Evolutionary conservation across 441 rosid genomes (phyloP), one percentile per base, ranked within the genome.

Genomic region (Pelargonium australe): DNA sequence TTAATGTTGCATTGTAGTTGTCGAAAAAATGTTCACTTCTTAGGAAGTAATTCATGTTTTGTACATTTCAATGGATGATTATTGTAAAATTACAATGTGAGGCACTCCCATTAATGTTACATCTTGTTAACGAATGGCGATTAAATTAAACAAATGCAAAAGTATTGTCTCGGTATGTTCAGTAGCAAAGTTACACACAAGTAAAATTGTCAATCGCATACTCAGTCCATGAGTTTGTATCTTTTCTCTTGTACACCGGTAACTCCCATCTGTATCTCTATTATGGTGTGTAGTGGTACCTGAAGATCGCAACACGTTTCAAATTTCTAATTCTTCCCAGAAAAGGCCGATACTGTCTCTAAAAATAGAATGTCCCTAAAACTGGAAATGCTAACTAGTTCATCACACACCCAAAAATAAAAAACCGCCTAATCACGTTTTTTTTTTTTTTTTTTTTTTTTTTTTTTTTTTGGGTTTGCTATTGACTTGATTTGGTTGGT

Each of bases 221-320:
- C 9, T 53, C 60, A 53, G 23, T 53, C 60, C 60, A 53, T 53
- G 20, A 53, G 60, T 53, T 53, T 53, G 60, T 53, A 53, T 53
- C 60, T 53, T 53, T 53, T 53, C 60, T 53, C 60, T 7, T 53
- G 60, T 2, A 53, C 60, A 5, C 60, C 60, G 1, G 60, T 53
- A 16, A 53, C 60, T 53, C 60, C 60, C 60, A 53, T 53, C 60
- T 53, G 60, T 53, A 53, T 53, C 60, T 53, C 60, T 53, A 53
- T 53, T 14, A 53, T 53, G 3, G 60, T 53, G 23, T 53, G 60
- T 53, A 53, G n/a, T 53, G 60, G 60, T 3, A 53, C 60, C 60
- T 53, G 60, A 53, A n/a, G 17, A 53, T 53, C 10, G n/a, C 7
- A n/a, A 40, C 43, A 17, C 60, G 7, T 53, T 19, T 34, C 40